Conservation (phyloP, 768 basidiomycete species). For the Mycena alexandri region DNA sequence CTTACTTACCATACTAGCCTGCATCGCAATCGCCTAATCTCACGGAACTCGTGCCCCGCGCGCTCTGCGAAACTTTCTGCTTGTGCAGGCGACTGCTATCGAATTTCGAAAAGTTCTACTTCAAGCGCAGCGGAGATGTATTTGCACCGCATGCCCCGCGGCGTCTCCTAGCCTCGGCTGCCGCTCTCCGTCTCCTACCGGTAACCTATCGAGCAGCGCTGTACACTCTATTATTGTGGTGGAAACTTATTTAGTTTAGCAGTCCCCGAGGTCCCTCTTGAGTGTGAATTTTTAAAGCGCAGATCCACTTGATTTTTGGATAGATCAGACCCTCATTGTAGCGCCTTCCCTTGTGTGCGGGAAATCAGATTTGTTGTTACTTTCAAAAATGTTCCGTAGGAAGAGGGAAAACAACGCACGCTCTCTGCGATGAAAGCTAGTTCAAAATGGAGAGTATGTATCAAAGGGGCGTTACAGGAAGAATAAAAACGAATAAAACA, state of each 20-base stretch:
- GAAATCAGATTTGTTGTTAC: too few species aligned
- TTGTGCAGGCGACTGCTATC: neutral
- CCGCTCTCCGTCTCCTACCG: neutral
- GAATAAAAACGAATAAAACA: too few species aligned
- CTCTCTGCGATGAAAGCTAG: too few species aligned
- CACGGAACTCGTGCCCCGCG: conserved; percentile 15
- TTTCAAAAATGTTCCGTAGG: too few species aligned
- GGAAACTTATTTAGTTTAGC: neutral
- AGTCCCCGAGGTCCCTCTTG: conserved; percentile 22
- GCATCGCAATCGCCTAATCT: conserved; percentile 4
- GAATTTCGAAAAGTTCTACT: neutral
- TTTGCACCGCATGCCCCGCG: conserved; percentile 14
- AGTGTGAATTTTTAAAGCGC: neutral
- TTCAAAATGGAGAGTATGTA: too few species aligned
- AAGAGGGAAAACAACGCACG: too few species aligned
- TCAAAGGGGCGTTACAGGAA: too few species aligned
- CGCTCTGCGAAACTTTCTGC: conserved; percentile 14
- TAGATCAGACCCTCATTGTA: too few species aligned
- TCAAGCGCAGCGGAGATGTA: conserved; percentile 20
- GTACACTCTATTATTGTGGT: neutral
- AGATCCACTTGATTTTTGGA: too few species aligned
- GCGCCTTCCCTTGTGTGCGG: too few species aligned
- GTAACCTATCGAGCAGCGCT: conserved; percentile 7
- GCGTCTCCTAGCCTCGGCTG: neutral
- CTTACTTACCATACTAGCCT: too few species aligned